Evolutionary conservation across 768 basidiomycete species (phyloP), one percentile per base, ranked within the genome.

Genomic region (Tremella mesenterica): DNA sequence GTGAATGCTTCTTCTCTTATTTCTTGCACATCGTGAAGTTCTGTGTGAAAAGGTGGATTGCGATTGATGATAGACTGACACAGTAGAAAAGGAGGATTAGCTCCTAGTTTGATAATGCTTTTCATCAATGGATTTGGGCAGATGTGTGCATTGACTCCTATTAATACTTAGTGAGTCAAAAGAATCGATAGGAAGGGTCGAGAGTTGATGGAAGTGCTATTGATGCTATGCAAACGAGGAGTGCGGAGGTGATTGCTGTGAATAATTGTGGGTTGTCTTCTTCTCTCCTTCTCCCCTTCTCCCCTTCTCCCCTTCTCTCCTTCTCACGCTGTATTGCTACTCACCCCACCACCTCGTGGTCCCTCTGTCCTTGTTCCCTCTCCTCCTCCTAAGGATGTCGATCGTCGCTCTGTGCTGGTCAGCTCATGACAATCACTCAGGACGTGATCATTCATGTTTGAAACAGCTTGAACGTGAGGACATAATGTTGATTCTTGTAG

Each of bases 241-340:
- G 60, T 47, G 60, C 69, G 18, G 64, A 67, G 39, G 63, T 62
- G 7, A 74, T 75, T 28, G 75, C 74, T 4, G 63, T 70, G 4
- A 74, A 74, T 58, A 75, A 73, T 38, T 72, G 63, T 67, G 34
- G 45, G 64, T 57, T 0, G 38, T 20, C 13, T 16, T n/a, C n/a
- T n/a, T n/a, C n/a, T n/a, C n/a, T n/a, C n/a, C n/a, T n/a, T n/a
- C n/a, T n/a, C n/a, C n/a, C n/a, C n/a, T n/a, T n/a, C n/a, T n/a
- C n/a, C n/a, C n/a, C n/a, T n/a, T n/a, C n/a, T n/a, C n/a, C n/a
- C n/a, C n/a, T n/a, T n/a, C n/a, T n/a, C n/a, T n/a, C n/a, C n/a
- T n/a, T n/a, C n/a, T n/a, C n/a, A n/a, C n/a, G n/a, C n/a, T n/a
- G n/a, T n/a, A n/a, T n/a, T n/a, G n/a, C n/a, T n/a, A n/a, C n/a